Evolutionary conservation across 2,329 filamentous ascomycete species (phyloP).

Genomic region (Cercospora citrullina): DNA sequence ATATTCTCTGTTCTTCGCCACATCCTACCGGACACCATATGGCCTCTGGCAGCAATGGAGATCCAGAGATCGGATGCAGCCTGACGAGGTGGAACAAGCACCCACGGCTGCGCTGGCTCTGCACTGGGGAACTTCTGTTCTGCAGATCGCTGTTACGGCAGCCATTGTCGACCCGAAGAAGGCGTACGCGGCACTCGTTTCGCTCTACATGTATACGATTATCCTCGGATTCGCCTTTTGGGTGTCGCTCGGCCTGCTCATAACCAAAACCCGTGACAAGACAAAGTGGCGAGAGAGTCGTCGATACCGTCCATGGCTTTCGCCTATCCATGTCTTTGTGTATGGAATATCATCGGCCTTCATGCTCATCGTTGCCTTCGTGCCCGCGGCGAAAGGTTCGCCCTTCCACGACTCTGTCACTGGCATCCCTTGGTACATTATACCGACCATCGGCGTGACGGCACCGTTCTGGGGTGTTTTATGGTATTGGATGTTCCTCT

Average conservation of each 20-base stretch:
- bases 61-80: conserved; percentile 13
- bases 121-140: conserved; percentile 42
- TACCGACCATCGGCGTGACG: conserved; percentile 29
- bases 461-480: conserved; percentile 27
- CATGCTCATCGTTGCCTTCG: conserved; percentile 29
- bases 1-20: conserved; percentile 51
- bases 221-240: conserved; percentile 32
- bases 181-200: conserved; percentile 39
- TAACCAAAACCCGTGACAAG: conserved; percentile 31
- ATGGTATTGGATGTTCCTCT: conserved; percentile 27
- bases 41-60: conserved; percentile 27
- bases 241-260: conserved; percentile 39
- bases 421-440: conserved; percentile 29
- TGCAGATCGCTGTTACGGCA: conserved; percentile 39
- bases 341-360: conserved; percentile 28
- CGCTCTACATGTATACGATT: conserved; percentile 46
- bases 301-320: conserved; percentile 30
- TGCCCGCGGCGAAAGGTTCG: conserved; percentile 24
- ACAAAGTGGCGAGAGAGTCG: conserved; percentile 27
- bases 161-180: conserved; percentile 29
- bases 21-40: conserved; percentile 34
- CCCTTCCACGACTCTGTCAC: conserved; percentile 23
- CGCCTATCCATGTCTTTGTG: conserved; percentile 29
- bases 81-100: conserved; percentile 38
- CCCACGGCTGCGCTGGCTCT: conserved; percentile 43